Conservation (phyloP, 208 protist species). For the Entamoeba moshkovskii region DNA sequence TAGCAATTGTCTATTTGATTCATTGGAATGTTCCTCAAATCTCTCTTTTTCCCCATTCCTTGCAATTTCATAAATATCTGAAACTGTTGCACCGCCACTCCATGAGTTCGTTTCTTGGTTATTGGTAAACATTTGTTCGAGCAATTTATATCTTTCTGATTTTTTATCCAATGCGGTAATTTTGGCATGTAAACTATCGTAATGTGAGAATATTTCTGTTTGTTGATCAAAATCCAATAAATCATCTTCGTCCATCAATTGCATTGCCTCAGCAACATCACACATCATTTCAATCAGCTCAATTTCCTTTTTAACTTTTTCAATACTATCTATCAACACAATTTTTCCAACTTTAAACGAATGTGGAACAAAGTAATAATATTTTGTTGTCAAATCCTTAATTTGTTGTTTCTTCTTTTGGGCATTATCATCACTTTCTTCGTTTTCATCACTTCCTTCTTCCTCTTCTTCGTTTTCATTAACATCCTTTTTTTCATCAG, state of each 20-base stretch:
- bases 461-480: too few species aligned
- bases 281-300: constrained; percentile 17
- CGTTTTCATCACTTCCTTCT: not conserved
- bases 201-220: constrained; percentile 14
- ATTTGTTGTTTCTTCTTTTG: not conserved
- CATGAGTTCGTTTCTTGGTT: constrained; percentile 29
- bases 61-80: constrained; percentile 37
- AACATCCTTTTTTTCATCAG: not conserved
- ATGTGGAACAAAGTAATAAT: constrained; percentile 36
- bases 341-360: constrained; percentile 14
- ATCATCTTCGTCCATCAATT: constrained; percentile 9
- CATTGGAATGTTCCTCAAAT: not conserved
- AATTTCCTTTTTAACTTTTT: constrained; percentile 33
- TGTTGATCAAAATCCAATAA: not conserved
- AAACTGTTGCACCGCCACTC: constrained; percentile 4
- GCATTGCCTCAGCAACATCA: constrained; percentile 26
- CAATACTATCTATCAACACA: constrained; percentile 17
- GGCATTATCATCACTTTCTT: too few species aligned
- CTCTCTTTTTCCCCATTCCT: not conserved
- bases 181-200: constrained; percentile 21
- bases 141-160: not conserved
- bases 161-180: constrained; percentile 10
- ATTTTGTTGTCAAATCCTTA: constrained; percentile 15
- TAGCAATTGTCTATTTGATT: constrained; percentile 12
- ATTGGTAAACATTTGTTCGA: constrained; percentile 27